Evolutionary conservation across 1,139 yeast species (phyloP).

Genomic region (Protomyces pachydermus): DNA sequence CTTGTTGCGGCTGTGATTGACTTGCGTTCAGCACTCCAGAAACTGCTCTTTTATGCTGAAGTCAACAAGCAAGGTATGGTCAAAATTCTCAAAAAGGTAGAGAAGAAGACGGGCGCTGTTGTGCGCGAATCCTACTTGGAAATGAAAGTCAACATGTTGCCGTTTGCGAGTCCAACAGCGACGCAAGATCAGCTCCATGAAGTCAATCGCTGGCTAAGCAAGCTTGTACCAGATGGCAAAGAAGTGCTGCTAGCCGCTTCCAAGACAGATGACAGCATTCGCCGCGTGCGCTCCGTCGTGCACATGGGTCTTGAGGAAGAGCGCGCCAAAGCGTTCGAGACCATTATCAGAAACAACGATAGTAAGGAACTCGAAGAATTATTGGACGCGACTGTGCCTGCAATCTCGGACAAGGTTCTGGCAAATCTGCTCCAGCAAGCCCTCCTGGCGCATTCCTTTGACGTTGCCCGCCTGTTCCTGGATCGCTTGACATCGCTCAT

Average conservation of each 20-base stretch:
- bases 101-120: slow-evolving; percentile 71
- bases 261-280: not conserved
- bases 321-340: slow-evolving; percentile 26
- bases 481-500: slow-evolving; percentile 47
- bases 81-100: slow-evolving; percentile 84
- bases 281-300: slow-evolving; percentile 12
- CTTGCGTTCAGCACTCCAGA: slow-evolving; percentile 69
- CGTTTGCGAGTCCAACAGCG: slow-evolving; percentile 64
- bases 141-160: slow-evolving; percentile 66
- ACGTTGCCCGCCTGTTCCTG: slow-evolving; percentile 57
- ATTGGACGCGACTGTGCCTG: slow-evolving; percentile 31
- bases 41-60: slow-evolving; percentile 79
- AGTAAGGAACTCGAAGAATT: slow-evolving; percentile 34
- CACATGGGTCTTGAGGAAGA: slow-evolving; percentile 15
- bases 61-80: slow-evolving; percentile 84
- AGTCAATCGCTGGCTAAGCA: slow-evolving; percentile 54
- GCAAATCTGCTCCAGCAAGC: slow-evolving; percentile 61
- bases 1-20: slow-evolving; percentile 70
- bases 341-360: slow-evolving; percentile 32
- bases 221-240: slow-evolving; percentile 42
- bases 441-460: slow-evolving; percentile 48
- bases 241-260: slow-evolving; percentile 16
- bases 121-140: slow-evolving; percentile 63
- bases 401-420: slow-evolving; percentile 44
- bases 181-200: slow-evolving; percentile 51